Evolutionary conservation across 805 yeast genomes (phyloP).

Genomic region (Candida sakaeoensis): DNA sequence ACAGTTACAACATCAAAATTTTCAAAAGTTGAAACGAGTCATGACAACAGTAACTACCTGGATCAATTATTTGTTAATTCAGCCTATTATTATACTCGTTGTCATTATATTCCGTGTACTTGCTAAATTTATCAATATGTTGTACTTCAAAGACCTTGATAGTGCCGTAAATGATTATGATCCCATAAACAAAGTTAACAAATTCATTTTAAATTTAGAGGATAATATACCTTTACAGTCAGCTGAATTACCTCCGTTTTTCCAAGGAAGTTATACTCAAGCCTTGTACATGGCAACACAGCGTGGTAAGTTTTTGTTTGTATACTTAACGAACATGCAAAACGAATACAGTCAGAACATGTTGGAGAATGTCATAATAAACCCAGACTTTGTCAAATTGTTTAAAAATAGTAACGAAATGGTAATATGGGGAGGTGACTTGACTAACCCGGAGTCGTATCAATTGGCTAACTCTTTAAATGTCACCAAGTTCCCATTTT

Average conservation of each 20-base stretch:
- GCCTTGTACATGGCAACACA: conserved; percentile 69
- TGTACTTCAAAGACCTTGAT: conserved; percentile 22
- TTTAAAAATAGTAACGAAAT: conserved; percentile 40
- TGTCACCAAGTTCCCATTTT: conserved; percentile 74
- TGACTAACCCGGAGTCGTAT: conserved; percentile 75
- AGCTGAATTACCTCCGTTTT: conserved; percentile 41
- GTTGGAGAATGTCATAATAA: conserved; percentile 51
- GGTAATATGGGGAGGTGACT: conserved; percentile 85
- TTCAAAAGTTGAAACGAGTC: background rate
- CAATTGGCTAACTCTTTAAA: conserved; percentile 75
- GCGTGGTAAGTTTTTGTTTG: conserved; percentile 67
- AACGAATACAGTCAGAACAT: conserved; percentile 59
- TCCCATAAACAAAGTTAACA: conserved; percentile 51
- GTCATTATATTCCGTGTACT: conserved; percentile 20
- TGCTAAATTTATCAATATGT: conserved; percentile 19
- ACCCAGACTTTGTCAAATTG: conserved; percentile 43
- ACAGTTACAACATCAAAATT: conserved; percentile 2
- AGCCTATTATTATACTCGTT: conserved; percentile 23
- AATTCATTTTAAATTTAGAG: conserved; percentile 50
- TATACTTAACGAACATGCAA: conserved; percentile 69
- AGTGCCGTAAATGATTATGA: conserved; percentile 20
- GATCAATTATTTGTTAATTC: conserved; percentile 15
- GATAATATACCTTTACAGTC: conserved; percentile 33
- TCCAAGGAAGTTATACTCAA: conserved; percentile 75
- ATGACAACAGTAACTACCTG: background rate